Evolutionary conservation across 352 stramenopile genomes (phyloP).

Genomic region (Pythium periplocum): DNA sequence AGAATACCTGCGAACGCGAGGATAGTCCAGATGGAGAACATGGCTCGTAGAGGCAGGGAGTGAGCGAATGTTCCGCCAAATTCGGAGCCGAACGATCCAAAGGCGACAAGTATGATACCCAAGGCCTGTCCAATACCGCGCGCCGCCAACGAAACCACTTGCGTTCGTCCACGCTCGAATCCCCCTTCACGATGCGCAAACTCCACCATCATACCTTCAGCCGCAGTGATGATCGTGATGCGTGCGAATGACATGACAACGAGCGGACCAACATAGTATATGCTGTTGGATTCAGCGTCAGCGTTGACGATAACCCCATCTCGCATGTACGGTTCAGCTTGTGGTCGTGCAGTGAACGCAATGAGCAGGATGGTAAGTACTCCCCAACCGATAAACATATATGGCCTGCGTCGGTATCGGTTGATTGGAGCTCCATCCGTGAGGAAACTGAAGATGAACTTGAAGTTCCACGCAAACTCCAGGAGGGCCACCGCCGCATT

Average conservation of each 20-base stretch:
- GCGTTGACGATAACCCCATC: conserved; percentile 3
- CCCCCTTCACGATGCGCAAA: conserved; percentile 23
- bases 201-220: conserved; percentile 27
- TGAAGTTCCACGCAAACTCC: conserved; percentile 5
- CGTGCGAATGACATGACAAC: conserved; percentile 17
- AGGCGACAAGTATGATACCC: conserved; percentile 6
- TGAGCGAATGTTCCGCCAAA: conserved; percentile 19
- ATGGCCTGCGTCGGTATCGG: conserved; percentile 9
- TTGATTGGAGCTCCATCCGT: conserved; percentile 10
- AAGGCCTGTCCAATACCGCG: conserved; percentile 20
- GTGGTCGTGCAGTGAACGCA: conserved; percentile 1
- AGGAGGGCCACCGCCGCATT: not conserved
- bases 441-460: conserved; percentile 9
- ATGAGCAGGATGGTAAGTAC: not conserved
- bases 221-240: conserved; percentile 14
- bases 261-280: conserved; percentile 15
- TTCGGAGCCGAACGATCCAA: conserved; percentile 12
- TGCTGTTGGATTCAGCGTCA: conserved; percentile 8
- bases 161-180: conserved; percentile 21
- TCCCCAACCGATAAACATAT: conserved; percentile 16
- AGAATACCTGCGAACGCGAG: conserved; percentile 10
- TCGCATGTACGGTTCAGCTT: not conserved
- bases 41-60: conserved; percentile 14
- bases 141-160: conserved; percentile 12
- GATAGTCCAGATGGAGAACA: conserved; percentile 11